These are phyloP conservation scores for Cladosporium sp. DNA, from an alignment of 2,329 filamentous ascomycete species.

Conservation along the genomic window DNA sequence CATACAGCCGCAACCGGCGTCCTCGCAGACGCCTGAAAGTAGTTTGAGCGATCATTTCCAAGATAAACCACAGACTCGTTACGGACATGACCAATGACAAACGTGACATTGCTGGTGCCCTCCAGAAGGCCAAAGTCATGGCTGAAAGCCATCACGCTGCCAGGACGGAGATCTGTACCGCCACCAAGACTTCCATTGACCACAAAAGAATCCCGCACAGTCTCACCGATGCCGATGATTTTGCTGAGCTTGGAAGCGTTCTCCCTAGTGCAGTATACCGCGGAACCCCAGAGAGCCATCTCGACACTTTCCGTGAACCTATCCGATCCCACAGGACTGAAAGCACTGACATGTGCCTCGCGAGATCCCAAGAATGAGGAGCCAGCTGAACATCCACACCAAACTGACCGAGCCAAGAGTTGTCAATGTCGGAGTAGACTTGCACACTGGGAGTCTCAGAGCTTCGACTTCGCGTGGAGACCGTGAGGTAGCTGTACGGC, in stretches of 20 bases:
- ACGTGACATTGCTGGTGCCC: constrained; percentile 32
- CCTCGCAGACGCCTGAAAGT: constrained; percentile 35
- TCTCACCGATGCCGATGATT: constrained; percentile 27
- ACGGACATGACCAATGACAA: constrained; percentile 40
- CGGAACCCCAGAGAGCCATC: constrained; percentile 42
- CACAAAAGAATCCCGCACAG: constrained; percentile 32
- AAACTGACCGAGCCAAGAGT: constrained; percentile 39
- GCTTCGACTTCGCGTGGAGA: constrained; percentile 27
- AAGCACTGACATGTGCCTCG: constrained; percentile 30
- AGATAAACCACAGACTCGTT: constrained; percentile 40
- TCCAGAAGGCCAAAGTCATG: constrained; percentile 37
- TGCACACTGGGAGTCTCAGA: constrained; percentile 31
- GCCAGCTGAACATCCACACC: constrained; percentile 14
- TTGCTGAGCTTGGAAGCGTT: constrained; percentile 26
- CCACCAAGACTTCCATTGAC: constrained; percentile 29
- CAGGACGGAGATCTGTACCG: constrained; percentile 23
- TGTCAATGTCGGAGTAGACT: constrained; percentile 42
- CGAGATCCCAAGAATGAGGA: neutral
- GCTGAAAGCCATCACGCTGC: constrained; percentile 34
- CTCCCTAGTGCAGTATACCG: constrained; percentile 37
- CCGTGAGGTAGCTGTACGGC: constrained; percentile 43
- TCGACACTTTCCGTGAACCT: constrained; percentile 35
- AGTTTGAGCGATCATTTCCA: constrained; percentile 37
- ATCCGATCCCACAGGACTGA: constrained; percentile 30
- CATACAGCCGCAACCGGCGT: constrained; percentile 32